Conservation (phyloP, 352 stramenopile genomes). For the Peronospora tabacina region DNA sequence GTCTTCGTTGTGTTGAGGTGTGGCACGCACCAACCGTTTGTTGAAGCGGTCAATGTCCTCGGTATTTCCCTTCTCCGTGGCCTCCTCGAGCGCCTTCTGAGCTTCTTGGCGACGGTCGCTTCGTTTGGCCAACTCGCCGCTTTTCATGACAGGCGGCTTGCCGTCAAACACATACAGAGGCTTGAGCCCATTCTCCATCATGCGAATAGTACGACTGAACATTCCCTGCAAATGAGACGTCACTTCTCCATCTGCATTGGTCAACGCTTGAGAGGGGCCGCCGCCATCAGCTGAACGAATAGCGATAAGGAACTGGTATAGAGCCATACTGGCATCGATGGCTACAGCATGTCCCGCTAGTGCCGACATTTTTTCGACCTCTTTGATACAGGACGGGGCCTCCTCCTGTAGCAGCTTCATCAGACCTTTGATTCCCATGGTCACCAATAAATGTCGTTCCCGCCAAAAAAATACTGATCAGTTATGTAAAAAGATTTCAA, state of each 20-base stretch:
- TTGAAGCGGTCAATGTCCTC: constrained; percentile 92
- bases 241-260: constrained; percentile 96
- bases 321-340: constrained; percentile 98
- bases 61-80: constrained; percentile 75
- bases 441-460: background rate
- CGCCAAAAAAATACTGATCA: background rate
- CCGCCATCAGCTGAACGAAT: constrained; percentile 82
- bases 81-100: constrained; percentile 81
- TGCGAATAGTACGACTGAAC: constrained; percentile 98
- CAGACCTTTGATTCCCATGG: constrained; percentile 98
- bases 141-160: constrained; percentile 97
- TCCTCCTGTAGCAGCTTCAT: constrained; percentile 98
- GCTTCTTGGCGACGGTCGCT: constrained; percentile 82
- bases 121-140: constrained; percentile 92
- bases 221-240: constrained; percentile 91
- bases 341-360: constrained; percentile 94
- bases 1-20: constrained; percentile 89
- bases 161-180: constrained; percentile 99
- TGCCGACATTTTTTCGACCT: constrained; percentile 90
- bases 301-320: constrained; percentile 98
- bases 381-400: constrained; percentile 92
- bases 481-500: too few species aligned
- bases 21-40: constrained; percentile 88
- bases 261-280: constrained; percentile 89
- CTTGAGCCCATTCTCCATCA: constrained; percentile 96